Base-by-base conservation (phyloP, 2,329 filamentous ascomycete genomes). In the Colletotrichum chlorophyti region DNA sequence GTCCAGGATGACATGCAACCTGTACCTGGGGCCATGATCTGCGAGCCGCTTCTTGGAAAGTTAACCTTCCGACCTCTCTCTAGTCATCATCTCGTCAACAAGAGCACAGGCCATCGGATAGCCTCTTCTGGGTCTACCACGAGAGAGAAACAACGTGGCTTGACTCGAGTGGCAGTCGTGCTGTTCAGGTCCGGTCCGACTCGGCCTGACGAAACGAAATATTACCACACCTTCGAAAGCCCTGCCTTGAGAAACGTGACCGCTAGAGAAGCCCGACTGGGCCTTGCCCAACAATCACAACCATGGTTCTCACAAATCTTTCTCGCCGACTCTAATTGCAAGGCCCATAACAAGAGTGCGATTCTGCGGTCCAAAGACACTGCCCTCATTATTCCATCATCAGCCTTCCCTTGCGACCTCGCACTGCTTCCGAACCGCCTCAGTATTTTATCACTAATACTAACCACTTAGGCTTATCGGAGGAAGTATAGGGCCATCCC, bases 391-490 rank as follows among this genome's bases (percentile, higher is more conserved):
- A 27, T 38, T 21, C 11, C 31, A 27, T 37, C 12, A n/a, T 32
- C 35, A 35, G 53, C 57, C 26, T 29, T 26, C 15, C 11, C 32
- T 29, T 43, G 29, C 45, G 10, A 23, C 50, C 50, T 45, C 37
- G 27, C 31, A 12, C 24, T 29, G 38, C 38, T 32, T 38, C 27
- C 19, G 42, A 46, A 54, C 35, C 29, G 37, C 15, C 23, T 26
- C 31, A 55, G 38, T 45, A 49, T n/a, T n/a, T n/a, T n/a, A n/a
- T n/a, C n/a, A n/a, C n/a, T n/a, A n/a, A n/a, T 26, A 50, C 57
- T 60, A 57, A 52, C 32, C 50, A 35, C 52, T 57, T 60, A 60
- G 57, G 51, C 45, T 57, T 60, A 59, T 49, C 37, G 26, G 14
- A 29, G 27, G n/a, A n/a, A n/a, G 35, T 12, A 49, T 35, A 50